Evolutionary conservation across 108 stramenopile genomes (phyloP), one percentile per base, ranked within the genome.

Genomic region (Conticribra guillardii): DNA sequence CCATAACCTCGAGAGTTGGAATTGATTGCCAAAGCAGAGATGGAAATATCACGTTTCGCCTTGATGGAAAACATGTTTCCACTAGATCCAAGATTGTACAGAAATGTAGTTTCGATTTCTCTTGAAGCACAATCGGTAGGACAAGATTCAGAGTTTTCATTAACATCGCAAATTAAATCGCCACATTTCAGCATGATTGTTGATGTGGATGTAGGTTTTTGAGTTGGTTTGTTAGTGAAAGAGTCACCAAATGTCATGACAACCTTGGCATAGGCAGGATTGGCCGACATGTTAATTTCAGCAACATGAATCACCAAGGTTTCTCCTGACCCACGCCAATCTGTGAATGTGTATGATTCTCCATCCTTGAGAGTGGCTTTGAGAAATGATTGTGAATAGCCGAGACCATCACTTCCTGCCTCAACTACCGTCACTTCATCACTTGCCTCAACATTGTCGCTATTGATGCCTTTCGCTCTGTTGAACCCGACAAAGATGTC

Each of bases 401-500:
- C 68, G 16, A 57, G 4, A 23, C 75, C 75, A 23, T 67, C 60
- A 2, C 28, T 46, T 29, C 66, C 65, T 30, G 57, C 66, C n/a
- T 60, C 55, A 14, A 73, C 33, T 4, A 79, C 49, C 0, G 72
- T 68, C 15, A 79, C 72, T 37, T 66, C 22, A 41, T 79, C 44
- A 0, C 14, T 16, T 19, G 71, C 78, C 1, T 67, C 52, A 4
- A 23, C 4, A 14, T 31, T 61, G 1, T 73, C 52, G 16, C 23
- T 18, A 51, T 73, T 79, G 59, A 60, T 26, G n/a, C 72, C 72
- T 19, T 2, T 73, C 15, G 51, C 67, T 15, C 66, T 64, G 47
- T 79, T 79, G 65, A 79, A 73, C 28, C 57, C 64, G 2, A 79
- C 44, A 28, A 73, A 79, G 4, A 60, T 34, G 54, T 79, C 77